Conservation (phyloP, 108 stramenopile genomes). For the Fistulifera pelliculosa region DNA sequence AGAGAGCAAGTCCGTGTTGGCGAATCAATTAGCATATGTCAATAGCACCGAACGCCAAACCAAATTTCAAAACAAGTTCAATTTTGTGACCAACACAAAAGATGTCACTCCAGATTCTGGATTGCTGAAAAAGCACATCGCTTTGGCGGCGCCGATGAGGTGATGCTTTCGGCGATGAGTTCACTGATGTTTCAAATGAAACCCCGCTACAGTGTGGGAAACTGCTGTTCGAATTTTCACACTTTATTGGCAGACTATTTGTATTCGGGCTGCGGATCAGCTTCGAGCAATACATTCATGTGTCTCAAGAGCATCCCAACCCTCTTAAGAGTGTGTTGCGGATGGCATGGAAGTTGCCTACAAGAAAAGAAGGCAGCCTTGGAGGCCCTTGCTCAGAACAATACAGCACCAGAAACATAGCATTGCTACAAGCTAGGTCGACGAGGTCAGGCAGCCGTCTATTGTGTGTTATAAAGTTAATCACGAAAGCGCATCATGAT, state of each 20-base stretch:
- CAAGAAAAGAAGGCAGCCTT: background rate
- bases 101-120: slow-evolving; percentile 32
- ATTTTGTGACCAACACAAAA: slow-evolving; percentile 24
- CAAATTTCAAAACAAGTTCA: slow-evolving; percentile 8
- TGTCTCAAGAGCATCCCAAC: slow-evolving; percentile 35
- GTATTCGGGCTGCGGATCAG: slow-evolving; percentile 29
- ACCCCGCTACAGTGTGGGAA: slow-evolving; percentile 22
- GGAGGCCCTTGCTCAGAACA: background rate
- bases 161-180: slow-evolving; percentile 30
- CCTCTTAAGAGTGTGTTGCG: slow-evolving; percentile 37
- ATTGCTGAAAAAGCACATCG: background rate
- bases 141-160: slow-evolving; percentile 10
- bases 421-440: too few relatives aligned
- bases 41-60: background rate
- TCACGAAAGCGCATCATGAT: too few relatives aligned
- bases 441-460: too few relatives aligned
- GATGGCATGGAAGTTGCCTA: slow-evolving; percentile 7
- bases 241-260: slow-evolving; percentile 30
- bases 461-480: too few relatives aligned
- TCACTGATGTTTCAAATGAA: slow-evolving; percentile 28
- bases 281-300: slow-evolving; percentile 10
- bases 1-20: slow-evolving; percentile 19
- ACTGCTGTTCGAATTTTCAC: slow-evolving; percentile 45
- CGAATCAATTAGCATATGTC: slow-evolving; percentile 6
- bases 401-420: too few relatives aligned